Conservation (phyloP, 2,329 filamentous ascomycete genomes). For the Cercospora sojina region DNA sequence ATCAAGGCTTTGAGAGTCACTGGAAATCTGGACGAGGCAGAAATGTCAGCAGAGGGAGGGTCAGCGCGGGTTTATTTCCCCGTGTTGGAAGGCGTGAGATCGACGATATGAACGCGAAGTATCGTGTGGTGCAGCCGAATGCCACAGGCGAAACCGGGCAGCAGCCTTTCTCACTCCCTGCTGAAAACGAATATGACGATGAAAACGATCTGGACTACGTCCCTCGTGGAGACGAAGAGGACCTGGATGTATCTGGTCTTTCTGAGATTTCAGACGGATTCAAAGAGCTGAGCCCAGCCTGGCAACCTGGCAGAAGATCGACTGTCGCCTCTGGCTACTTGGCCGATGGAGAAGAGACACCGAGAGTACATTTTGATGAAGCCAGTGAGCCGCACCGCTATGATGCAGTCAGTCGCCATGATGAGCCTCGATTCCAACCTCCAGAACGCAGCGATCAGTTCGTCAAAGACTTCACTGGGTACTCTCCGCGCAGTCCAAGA, state of each 20-base stretch:
- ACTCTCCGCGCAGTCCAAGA: not conserved
- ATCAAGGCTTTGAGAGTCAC: not conserved
- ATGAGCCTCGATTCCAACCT: not conserved
- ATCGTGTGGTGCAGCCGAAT: not conserved
- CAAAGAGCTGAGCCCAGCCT: not conserved
- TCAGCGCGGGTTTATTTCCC: not conserved
- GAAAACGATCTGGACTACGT: not conserved
- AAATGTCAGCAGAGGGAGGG: not conserved
- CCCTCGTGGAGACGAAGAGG: not conserved
- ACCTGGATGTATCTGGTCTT: not conserved
- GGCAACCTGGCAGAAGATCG: not conserved
- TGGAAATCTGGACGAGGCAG: not conserved
- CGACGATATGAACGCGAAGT: not conserved
- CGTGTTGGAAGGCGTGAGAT: not conserved
- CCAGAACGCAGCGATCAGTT: not conserved
- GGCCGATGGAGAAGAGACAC: not conserved
- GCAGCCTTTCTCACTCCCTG: not conserved
- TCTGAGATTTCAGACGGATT: not conserved
- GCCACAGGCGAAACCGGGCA: not conserved
- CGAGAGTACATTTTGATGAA: slow-evolving; percentile 2
- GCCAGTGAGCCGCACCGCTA: not conserved
- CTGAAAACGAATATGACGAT: not conserved
- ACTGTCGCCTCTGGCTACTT: slow-evolving; percentile 2
- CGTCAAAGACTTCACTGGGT: not conserved
- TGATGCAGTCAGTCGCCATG: not conserved